phyloP scores from a whole-genome alignment of 805 yeast genomes.

The Barnettozyma botsteinii region DNA sequence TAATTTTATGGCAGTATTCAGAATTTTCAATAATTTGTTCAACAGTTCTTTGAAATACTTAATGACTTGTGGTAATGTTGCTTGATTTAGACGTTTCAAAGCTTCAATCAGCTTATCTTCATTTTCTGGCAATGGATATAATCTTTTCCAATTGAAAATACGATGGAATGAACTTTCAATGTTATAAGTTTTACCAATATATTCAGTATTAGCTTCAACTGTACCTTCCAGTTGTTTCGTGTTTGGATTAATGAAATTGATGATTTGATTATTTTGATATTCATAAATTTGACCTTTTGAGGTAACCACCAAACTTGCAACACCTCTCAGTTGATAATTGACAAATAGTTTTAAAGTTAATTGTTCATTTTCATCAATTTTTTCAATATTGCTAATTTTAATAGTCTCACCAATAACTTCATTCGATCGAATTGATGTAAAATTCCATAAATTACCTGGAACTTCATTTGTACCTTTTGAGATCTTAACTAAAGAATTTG shows the following conservation, averaged over 20 bases:
- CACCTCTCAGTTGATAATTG: conserved; percentile 60
- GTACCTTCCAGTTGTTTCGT: conserved; percentile 38
- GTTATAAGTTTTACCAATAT: conserved; percentile 64
- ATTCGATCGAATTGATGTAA: conserved; percentile 63
- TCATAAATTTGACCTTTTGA: conserved; percentile 43
- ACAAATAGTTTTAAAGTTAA: conserved; percentile 51
- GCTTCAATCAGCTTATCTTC: conserved; percentile 42
- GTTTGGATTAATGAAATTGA: conserved; percentile 34
- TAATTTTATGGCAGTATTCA: conserved; percentile 21
- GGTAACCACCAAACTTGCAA: conserved; percentile 46
- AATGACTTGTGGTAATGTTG: conserved; percentile 48
- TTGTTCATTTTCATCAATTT: conserved; percentile 44
- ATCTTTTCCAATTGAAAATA: conserved; percentile 47
- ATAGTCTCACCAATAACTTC: conserved; percentile 71
- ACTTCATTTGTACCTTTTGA: conserved; percentile 64
- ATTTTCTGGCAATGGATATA: conserved; percentile 31
- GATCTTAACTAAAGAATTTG: conserved; percentile 47
- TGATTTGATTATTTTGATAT: conserved; percentile 42
- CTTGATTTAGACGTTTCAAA: conserved; percentile 44
- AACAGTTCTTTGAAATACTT: conserved; percentile 59
- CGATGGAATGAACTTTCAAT: conserved; percentile 49
- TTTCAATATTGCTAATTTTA: conserved; percentile 53
- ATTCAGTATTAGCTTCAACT: conserved; percentile 51
- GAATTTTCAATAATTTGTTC: conserved; percentile 32
- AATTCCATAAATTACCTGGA: conserved; percentile 52